These are phyloP conservation scores for Pulveroboletus sp. DNA, from an alignment of 768 basidiomycete genomes.

Conservation along the genomic window DNA sequence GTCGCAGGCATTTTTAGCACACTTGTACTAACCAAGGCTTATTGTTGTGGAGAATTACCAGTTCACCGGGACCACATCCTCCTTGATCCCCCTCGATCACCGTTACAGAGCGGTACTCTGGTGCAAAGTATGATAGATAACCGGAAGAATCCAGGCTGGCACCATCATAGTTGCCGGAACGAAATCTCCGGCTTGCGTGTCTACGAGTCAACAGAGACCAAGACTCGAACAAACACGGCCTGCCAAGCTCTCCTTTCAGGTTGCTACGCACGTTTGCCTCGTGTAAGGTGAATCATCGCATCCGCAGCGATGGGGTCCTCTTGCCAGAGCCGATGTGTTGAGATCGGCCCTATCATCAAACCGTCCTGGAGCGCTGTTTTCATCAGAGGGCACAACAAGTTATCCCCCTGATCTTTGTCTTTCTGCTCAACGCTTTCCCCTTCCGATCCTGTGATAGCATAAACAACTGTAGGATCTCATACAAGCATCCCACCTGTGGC, in stretches of 20 bases:
- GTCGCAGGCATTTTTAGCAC: conserved; percentile 5
- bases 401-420: not conserved
- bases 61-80: conserved; percentile 14
- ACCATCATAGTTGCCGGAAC: conserved; percentile 9
- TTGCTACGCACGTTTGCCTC: conserved; percentile 8
- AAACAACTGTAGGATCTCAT: not conserved
- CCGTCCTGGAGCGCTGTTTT: not conserved
- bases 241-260: conserved; percentile 2
- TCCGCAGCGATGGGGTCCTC: not conserved
- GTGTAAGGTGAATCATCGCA: conserved; percentile 3
- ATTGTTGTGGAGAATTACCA: conserved; percentile 17
- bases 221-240: not conserved
- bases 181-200: not conserved
- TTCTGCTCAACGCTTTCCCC: not conserved
- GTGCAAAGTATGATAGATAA: conserved; percentile 4
- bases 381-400: not conserved
- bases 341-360: not conserved
- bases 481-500: conserved; percentile 2
- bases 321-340: conserved; percentile 2
- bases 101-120: conserved; percentile 8
- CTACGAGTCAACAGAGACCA: not conserved
- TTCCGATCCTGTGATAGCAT: not conserved
- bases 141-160: conserved; percentile 10
- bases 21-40: conserved; percentile 6
- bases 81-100: conserved; percentile 11